Conservation (phyloP, 768 basidiomycete genomes). For the Sarcodon aspratus region DNA sequence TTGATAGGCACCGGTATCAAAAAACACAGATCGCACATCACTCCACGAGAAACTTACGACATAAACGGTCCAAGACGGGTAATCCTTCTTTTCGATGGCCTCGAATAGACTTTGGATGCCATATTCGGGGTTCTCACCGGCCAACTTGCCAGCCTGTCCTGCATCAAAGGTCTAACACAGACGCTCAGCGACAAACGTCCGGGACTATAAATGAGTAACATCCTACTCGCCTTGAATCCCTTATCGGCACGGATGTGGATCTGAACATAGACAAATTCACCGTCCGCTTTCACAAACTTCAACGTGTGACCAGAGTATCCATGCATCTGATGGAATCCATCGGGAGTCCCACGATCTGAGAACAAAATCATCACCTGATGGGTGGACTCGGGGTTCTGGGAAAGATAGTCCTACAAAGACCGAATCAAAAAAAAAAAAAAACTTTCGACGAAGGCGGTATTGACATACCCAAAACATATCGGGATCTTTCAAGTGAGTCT, state of each 20-base stretch:
- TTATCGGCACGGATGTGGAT: slow-evolving; percentile 70
- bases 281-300: slow-evolving; percentile 80
- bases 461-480: slow-evolving; percentile 71
- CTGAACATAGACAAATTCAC: slow-evolving; percentile 79
- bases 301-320: slow-evolving; percentile 92
- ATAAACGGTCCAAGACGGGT: slow-evolving; percentile 83
- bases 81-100: slow-evolving; percentile 69
- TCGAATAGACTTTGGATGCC: slow-evolving; percentile 71
- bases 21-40: slow-evolving; percentile 1
- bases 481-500: slow-evolving; percentile 82
- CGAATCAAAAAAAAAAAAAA: slow-evolving; percentile 21
- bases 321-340: slow-evolving; percentile 79
- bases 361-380: slow-evolving; percentile 86
- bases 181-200: slow-evolving; percentile 18
- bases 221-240: slow-evolving; percentile 59
- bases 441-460: no score
- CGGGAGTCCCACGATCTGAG: slow-evolving; percentile 92
- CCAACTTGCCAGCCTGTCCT: slow-evolving; percentile 50
- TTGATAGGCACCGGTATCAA: slow-evolving; percentile 15
- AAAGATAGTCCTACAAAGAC: slow-evolving; percentile 66
- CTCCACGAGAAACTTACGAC: slow-evolving; percentile 36
- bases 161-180: slow-evolving; percentile 41
- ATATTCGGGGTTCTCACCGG: slow-evolving; percentile 77
- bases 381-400: slow-evolving; percentile 81
- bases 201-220: neutral